phyloP scores from a whole-genome alignment of 805 yeast genomes.

The Starmerella davenportii region DNA sequence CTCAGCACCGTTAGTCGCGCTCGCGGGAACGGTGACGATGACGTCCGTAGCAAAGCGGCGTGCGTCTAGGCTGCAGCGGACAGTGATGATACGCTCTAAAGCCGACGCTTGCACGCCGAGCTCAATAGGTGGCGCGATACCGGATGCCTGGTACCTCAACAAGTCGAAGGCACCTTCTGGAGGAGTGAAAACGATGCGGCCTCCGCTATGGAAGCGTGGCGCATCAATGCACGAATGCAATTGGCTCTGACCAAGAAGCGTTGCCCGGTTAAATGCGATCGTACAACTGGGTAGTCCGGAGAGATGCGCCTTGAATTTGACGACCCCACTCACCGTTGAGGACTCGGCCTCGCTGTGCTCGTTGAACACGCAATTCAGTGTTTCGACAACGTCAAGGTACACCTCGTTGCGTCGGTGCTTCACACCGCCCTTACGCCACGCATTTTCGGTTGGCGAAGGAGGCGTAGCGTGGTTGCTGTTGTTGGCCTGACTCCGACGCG shows the following conservation, averaged over 20 bases:
- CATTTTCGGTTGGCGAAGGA: conserved; percentile 23
- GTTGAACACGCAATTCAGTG: conserved; percentile 49
- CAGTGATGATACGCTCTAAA: conserved; percentile 23
- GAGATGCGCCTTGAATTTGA: conserved; percentile 50
- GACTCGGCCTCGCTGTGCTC: conserved; percentile 33
- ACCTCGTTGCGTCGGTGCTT: conserved; percentile 71
- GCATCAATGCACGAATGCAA: conserved; percentile 77
- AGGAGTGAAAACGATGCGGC: conserved; percentile 55
- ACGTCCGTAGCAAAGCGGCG: conserved; percentile 26
- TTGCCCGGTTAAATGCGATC: conserved; percentile 52
- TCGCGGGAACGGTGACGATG: conserved; percentile 49
- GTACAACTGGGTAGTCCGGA: conserved; percentile 73
- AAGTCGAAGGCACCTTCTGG: conserved; percentile 80
- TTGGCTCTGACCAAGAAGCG: conserved; percentile 49
- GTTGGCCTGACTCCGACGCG: conserved; percentile 1
- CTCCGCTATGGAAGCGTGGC: conserved; percentile 44
- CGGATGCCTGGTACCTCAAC: conserved; percentile 49
- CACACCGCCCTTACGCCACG: conserved; percentile 58
- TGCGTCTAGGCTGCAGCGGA: conserved; percentile 9
- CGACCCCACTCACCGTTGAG: conserved; percentile 59
- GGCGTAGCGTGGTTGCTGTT: not conserved
- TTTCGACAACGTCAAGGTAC: conserved; percentile 57
- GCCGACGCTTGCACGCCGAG: conserved; percentile 22
- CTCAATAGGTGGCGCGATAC: conserved; percentile 25
- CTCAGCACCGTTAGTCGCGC: conserved; percentile 29